A percentile compares a stretch with the other conserved stretches of the same genome.
These are phyloP conservation scores for Hsuehochloa calcarea DNA, from an alignment of 176 grass and related monocot genomes.

Conservation along the genomic window DNA sequence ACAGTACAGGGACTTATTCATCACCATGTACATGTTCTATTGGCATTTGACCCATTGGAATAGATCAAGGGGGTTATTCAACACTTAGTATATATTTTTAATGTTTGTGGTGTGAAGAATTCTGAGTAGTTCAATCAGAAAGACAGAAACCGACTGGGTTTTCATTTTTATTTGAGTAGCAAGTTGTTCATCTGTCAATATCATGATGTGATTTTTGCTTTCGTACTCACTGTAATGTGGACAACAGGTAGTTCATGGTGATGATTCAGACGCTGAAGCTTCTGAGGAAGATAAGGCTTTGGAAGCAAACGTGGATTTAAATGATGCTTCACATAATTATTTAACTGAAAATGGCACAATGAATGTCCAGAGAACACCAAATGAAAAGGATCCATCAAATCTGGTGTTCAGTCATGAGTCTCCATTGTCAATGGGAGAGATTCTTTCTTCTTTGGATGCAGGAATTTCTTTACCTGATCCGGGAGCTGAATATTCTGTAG, in stretches of 20 bases:
- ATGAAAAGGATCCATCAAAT: conserved; percentile 50
- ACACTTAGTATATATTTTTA: not conserved
- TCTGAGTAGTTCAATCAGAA: conserved; percentile 8
- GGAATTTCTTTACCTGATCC: conserved; percentile 64
- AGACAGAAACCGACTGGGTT: not conserved
- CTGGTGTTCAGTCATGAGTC: conserved; percentile 45
- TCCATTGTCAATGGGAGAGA: conserved; percentile 92
- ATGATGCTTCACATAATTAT: conserved; percentile 33
- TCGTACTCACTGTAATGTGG: conserved; percentile 14
- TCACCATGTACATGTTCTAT: too few relatives aligned
- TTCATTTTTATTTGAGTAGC: not conserved
- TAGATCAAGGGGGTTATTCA: too few relatives aligned
- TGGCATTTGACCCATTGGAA: too few relatives aligned
- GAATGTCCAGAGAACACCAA: conserved; percentile 40
- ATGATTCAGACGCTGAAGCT: conserved; percentile 60
- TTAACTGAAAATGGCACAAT: conserved; percentile 44
- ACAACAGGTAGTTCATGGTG: conserved; percentile 62
- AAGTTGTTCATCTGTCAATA: conserved; percentile 11
- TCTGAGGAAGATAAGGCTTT: conserved; percentile 41
- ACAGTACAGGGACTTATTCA: too few relatives aligned
- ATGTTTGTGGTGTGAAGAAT: not conserved
- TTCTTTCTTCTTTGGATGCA: conserved; percentile 86
- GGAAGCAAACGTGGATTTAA: conserved; percentile 46
- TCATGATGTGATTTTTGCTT: conserved; percentile 20
- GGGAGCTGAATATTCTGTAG: conserved; percentile 64